Base-by-base conservation (phyloP, 2,329 filamentous ascomycete species). In the Chrysoporthe cubensis region DNA sequence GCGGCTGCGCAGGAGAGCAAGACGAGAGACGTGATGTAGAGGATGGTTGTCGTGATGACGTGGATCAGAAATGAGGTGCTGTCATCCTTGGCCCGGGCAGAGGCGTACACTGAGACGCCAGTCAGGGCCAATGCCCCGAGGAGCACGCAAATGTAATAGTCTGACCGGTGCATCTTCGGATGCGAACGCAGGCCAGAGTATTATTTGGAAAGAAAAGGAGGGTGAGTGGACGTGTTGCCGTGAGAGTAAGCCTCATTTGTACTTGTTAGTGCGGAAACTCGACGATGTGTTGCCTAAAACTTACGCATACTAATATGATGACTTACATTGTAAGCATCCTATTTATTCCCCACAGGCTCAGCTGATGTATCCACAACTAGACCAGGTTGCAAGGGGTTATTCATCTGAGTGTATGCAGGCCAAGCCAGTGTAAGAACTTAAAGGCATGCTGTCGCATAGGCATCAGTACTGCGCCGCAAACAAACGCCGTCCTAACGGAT, bases 1-100 rank as follows among this genome's bases (percentile, higher is more conserved):
- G 21, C n/a, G 11, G 65, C 59, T 32, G 65, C 42, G 40, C 56
- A n/a, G 40, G 59, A 66, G 13, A 66, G 65, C 18, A 59, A 62
- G 50, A 57, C 9, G 18, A 66, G 59, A 2, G 65, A 46, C 50
- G 42, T 42, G 8, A 44, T 11, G 42, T 58, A 66, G 42, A 62
- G 26, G 21, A 32, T 43, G 32, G 1, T n/a, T 43, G 42, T 43
- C 9, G 65, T 26, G 32, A 32, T 14, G 13, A 58, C 42, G 16
- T 63, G 59, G 52, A 48, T 26, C 40, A 63, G 5, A 40, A 66
- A 56, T 13, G n/a, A 8, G 1, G 18, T 4, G 8, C 7, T 18
- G 7, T 21, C 42, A 32, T 32, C 5, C 26, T 57, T 21, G 65
- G 14, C n/a, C 5, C 21, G 3, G 4, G 32, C 3, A 16, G 50